Percentiles rank a stretch among this genome's conserved stretches.
These are phyloP conservation scores for Moniliophthora roreri DNA, from an alignment of 1,284 basidiomycete species.

Conservation along the genomic window DNA sequence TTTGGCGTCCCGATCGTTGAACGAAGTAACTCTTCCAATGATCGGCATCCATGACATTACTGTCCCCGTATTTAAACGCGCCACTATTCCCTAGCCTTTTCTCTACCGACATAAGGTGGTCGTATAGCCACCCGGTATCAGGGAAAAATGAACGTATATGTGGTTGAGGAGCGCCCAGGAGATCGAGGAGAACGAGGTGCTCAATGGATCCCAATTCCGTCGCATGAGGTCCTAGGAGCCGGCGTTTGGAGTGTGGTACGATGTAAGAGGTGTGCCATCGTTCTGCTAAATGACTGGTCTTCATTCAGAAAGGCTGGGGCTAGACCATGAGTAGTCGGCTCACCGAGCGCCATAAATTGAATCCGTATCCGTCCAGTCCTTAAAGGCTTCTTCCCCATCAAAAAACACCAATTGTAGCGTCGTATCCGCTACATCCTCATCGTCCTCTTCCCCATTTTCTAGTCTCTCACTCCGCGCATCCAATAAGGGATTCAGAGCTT, in stretches of 20 bases:
- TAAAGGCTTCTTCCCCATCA: constrained; percentile 97
- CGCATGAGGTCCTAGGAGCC: constrained; percentile 49
- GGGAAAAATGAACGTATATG: constrained; percentile 76
- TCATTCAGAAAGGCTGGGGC: neutral
- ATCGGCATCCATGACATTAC: constrained; percentile 34
- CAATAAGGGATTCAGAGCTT: constrained; percentile 73
- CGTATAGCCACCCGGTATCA: constrained; percentile 92
- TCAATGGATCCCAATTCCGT: constrained; percentile 82
- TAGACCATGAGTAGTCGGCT: constrained; percentile 15
- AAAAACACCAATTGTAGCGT: constrained; percentile 97
- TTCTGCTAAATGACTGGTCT: constrained; percentile 75
- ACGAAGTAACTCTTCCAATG: constrained; percentile 62
- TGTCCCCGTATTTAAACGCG: constrained; percentile 49
- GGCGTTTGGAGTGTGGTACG: constrained; percentile 57
- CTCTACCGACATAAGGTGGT: constrained; percentile 71
- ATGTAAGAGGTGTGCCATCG: constrained; percentile 79
- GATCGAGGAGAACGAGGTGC: constrained; percentile 87
- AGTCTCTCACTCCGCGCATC: constrained; percentile 59
- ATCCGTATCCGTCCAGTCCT: constrained; percentile 86
- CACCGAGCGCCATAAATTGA: constrained; percentile 93
- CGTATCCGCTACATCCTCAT: constrained; percentile 77
- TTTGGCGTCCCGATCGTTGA: constrained; percentile 35
- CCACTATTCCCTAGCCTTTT: constrained; percentile 59
- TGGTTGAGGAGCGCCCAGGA: constrained; percentile 78
- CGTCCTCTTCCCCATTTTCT: constrained; percentile 60